Percentiles rank a stretch among this genome's conserved stretches.
Conservation (phyloP, 345 rosid genomes). For the Aquilaria yunnanensis region DNA sequence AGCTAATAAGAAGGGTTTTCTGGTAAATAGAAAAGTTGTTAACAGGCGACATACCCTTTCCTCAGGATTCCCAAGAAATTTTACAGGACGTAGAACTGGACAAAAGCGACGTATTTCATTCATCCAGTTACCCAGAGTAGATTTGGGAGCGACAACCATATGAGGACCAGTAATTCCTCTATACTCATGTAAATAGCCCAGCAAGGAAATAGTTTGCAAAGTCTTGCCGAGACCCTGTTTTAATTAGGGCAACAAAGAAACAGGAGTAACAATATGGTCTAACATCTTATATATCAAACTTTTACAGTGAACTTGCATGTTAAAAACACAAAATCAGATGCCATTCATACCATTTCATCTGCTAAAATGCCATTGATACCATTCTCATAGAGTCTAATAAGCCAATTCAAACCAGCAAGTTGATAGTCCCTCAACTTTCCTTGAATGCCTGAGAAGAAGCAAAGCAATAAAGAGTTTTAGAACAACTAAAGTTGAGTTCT, state of each 20-base stretch:
- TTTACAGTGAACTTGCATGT: neutral
- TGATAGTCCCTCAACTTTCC: conserved; percentile 99
- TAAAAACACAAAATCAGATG: neutral
- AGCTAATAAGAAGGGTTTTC: neutral
- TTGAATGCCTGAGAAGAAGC: conserved; percentile 57
- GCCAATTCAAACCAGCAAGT: conserved; percentile 97
- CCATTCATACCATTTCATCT: conserved; percentile 75
- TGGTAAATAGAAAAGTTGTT: neutral
- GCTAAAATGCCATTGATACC: conserved; percentile 97
- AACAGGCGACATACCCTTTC: conserved; percentile 60
- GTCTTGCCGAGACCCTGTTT: conserved; percentile 97
- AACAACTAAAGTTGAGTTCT: neutral
- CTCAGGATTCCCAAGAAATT: conserved; percentile 98
- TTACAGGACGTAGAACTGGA: conserved; percentile 86
- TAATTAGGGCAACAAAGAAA: neutral
- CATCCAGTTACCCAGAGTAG: conserved; percentile 99
- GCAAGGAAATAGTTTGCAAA: conserved; percentile 85
- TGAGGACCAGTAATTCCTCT: conserved; percentile 98
- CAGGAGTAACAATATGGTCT: neutral
- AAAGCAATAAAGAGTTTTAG: neutral
- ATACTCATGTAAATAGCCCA: conserved; percentile 95
- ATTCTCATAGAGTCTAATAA: conserved; percentile 89
- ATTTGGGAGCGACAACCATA: conserved; percentile 99
- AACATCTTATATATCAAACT: neutral
- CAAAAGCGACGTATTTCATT: conserved; percentile 96